phyloP scores from a whole-genome alignment of 331 rosid species.

The Ulmus americana region DNA sequence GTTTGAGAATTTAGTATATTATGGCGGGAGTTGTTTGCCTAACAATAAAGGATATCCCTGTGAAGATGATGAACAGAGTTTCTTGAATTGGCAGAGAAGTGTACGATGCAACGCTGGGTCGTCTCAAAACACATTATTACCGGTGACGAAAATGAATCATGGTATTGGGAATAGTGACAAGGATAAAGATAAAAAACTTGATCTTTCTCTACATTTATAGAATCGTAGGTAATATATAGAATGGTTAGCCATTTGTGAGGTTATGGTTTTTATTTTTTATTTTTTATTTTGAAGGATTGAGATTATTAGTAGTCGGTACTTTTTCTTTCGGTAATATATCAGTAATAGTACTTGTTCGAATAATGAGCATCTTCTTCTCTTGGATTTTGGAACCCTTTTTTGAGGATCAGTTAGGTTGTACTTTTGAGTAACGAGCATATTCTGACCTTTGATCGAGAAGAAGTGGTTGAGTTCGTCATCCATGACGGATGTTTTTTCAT shows the following conservation, averaged over 20 bases:
- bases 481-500: not conserved
- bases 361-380: too few relatives aligned
- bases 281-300: not conserved
- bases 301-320: not conserved
- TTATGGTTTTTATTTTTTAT: not conserved
- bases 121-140: slow-evolving; percentile 22
- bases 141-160: slow-evolving; percentile 16
- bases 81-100: slow-evolving; percentile 42
- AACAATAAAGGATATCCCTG: slow-evolving; percentile 8
- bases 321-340: not conserved
- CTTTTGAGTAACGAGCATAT: too few relatives aligned
- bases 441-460: not conserved
- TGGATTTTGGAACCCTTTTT: too few relatives aligned
- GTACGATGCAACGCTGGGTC: slow-evolving; percentile 25
- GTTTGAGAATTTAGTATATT: slow-evolving; percentile 33
- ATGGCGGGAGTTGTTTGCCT: slow-evolving; percentile 31
- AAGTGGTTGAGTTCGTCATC: not conserved
- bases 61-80: slow-evolving; percentile 35
- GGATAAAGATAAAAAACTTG: slow-evolving; percentile 52
- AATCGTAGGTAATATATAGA: not conserved
- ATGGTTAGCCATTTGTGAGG: slow-evolving; percentile 1
- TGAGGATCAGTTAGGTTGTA: too few relatives aligned
- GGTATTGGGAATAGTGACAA: slow-evolving; percentile 26
- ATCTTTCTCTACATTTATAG: slow-evolving; percentile 80
- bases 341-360: too few relatives aligned